Conservation (phyloP, 768 basidiomycete genomes). For the Collybiopsis confluens region DNA sequence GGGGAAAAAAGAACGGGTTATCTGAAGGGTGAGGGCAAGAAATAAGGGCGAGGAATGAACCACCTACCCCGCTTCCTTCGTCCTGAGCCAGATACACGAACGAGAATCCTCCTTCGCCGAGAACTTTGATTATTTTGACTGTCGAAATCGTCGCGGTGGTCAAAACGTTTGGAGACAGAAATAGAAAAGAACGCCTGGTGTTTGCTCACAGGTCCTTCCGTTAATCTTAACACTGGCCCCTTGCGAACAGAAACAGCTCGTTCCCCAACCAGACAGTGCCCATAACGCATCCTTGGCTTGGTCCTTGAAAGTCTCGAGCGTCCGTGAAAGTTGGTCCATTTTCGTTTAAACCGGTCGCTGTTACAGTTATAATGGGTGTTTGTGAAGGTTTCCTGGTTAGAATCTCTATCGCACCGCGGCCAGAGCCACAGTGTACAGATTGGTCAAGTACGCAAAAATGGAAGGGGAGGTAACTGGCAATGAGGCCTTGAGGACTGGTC, state of each 20-base stretch:
- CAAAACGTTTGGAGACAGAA: background rate
- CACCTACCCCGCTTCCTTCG: conserved; percentile 74
- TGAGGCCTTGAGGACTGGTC: too few relatives aligned
- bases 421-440: too few relatives aligned
- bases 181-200: too few relatives aligned
- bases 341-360: too few relatives aligned
- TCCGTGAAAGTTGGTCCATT: background rate
- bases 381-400: too few relatives aligned
- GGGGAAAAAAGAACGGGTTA: conserved; percentile 4
- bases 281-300: conserved; percentile 79
- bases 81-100: conserved; percentile 89
- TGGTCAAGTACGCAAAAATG: too few relatives aligned
- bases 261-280: conserved; percentile 57
- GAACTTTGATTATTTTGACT: conserved; percentile 88
- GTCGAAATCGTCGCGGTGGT: background rate
- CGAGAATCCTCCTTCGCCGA: conserved; percentile 95
- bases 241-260: conserved; percentile 64
- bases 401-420: too few relatives aligned
- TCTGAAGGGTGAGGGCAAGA: background rate
- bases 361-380: too few relatives aligned
- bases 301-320: conserved; percentile 59
- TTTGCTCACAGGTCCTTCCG: conserved; percentile 87
- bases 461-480: too few relatives aligned
- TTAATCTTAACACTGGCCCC: conserved; percentile 92
- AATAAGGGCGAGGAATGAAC: background rate